Evolutionary conservation across 805 yeast species (phyloP), one percentile per base, ranked within the genome.

Genomic region (Saccharomycopsis sp.): DNA sequence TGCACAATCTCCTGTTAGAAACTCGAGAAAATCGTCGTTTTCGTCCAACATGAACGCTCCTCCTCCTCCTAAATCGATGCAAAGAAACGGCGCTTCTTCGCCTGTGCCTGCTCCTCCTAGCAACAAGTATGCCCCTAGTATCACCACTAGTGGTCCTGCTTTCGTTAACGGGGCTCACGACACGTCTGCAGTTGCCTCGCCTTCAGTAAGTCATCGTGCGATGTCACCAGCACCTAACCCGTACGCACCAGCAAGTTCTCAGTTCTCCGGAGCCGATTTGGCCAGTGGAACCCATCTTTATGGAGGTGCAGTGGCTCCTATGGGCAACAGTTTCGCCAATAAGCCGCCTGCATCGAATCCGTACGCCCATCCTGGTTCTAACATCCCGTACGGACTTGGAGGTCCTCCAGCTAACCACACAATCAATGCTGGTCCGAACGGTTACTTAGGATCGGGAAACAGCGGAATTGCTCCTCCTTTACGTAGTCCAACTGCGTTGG

Each of bases 361-460:
- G 59, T 57, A 69, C 29, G 69, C 67, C 15, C 64, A 67, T 25
- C 65, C 71, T n/a, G 70, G 74, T 9, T 70, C 73, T 22, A 55
- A 65, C 57, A 73, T 74, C 63, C 75, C 79, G 51, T 76, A 74
- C 61, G 79, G 78, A 8, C 73, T 78, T 34, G 64, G 68, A 29
- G 65, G 67, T 38, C 61, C 59, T 20, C 41, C 62, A 38, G 52
- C 56, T 29, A 66, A 8, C 19, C 54, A 52, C 35, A 52, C 35
- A 19, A 29, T 29, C 14, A 47, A 34, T 25, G 47, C 53, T 3
- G 41, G 53, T 2, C 67, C 69, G 20, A 44, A 44, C 22, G 49
- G 54, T 9, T 52, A 23, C 55, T 9, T 52, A 38, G 50, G 65
- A 67, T 35, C 66, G 69, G n/a, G n/a, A n/a, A 65, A 41, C 64